Percentiles rank a stretch among this genome's conserved stretches.
Evolutionary conservation across 2,329 filamentous ascomycete genomes (phyloP).

Genomic region (Botrytis hyacinthi): DNA sequence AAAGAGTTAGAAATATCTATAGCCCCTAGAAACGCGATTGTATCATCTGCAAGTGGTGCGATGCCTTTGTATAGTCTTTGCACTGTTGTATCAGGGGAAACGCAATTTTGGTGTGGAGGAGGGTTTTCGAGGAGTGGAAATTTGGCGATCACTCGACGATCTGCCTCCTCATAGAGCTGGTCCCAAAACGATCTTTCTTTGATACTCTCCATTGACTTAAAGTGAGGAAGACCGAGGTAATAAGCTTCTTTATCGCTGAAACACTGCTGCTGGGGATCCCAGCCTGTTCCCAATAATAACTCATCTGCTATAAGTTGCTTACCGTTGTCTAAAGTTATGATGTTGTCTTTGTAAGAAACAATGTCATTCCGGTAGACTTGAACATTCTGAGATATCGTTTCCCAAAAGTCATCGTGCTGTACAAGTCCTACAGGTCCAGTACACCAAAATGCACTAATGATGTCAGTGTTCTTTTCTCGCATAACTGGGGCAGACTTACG

Average conservation of each 20-base stretch:
- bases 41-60: constrained; percentile 17
- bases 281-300: constrained; percentile 1
- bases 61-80: constrained; percentile 23
- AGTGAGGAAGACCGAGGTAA: not conserved
- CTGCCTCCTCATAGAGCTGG: constrained; percentile 26
- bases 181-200: constrained; percentile 24
- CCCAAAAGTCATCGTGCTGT: constrained; percentile 35
- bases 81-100: not conserved
- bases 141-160: constrained; percentile 4
- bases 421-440: constrained; percentile 34
- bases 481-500: not conserved
- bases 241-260: not conserved
- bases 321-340: not conserved
- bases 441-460: constrained; percentile 30
- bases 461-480: not conserved
- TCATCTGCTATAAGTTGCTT: constrained; percentile 1
- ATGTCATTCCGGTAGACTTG: constrained; percentile 22
- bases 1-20: constrained; percentile 21
- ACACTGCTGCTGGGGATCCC: not conserved
- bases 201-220: not conserved
- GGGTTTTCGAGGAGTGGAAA: constrained; percentile 21
- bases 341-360: constrained; percentile 12
- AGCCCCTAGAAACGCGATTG: constrained; percentile 19
- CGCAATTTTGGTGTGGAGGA: constrained; percentile 4
- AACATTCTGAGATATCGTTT: constrained; percentile 32